Percentiles rank a stretch among this genome's conserved stretches.
phyloP scores from a whole-genome alignment of 2,329 filamentous ascomycete genomes.

The Clonostachys chloroleuca region DNA sequence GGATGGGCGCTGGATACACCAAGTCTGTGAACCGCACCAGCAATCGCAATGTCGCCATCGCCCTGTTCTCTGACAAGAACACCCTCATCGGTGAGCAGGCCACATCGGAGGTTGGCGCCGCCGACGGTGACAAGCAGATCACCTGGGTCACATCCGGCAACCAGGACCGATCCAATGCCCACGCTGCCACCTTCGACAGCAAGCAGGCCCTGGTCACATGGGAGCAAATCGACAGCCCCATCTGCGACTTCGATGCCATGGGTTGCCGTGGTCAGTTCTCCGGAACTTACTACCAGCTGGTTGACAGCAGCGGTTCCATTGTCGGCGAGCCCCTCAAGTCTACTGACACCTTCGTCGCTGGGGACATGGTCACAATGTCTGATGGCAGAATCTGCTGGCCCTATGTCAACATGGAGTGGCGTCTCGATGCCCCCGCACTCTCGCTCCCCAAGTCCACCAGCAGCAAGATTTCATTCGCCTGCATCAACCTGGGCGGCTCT shows the following conservation, averaged over 20 bases:
- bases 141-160: conserved; percentile 51
- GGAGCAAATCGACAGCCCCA: conserved; percentile 54
- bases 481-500: background rate
- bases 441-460: background rate
- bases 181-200: conserved; percentile 49
- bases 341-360: conserved; percentile 53
- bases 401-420: conserved; percentile 52
- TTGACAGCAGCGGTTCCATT: conserved; percentile 43
- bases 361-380: conserved; percentile 57
- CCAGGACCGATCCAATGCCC: conserved; percentile 53
- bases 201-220: conserved; percentile 51
- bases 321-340: conserved; percentile 44
- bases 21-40: conserved; percentile 45
- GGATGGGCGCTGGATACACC: conserved; percentile 55
- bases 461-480: background rate
- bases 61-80: conserved; percentile 52
- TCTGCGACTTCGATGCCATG: conserved; percentile 53
- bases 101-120: conserved; percentile 44
- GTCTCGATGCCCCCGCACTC: background rate
- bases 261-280: conserved; percentile 54
- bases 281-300: conserved; percentile 55
- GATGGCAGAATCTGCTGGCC: conserved; percentile 59
- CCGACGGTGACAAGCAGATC: conserved; percentile 51
- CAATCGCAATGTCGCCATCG: conserved; percentile 55
- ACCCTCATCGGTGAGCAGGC: conserved; percentile 50